phyloP scores from a whole-genome alignment of 129 eudicot species.

The Lactuca sativa region DNA sequence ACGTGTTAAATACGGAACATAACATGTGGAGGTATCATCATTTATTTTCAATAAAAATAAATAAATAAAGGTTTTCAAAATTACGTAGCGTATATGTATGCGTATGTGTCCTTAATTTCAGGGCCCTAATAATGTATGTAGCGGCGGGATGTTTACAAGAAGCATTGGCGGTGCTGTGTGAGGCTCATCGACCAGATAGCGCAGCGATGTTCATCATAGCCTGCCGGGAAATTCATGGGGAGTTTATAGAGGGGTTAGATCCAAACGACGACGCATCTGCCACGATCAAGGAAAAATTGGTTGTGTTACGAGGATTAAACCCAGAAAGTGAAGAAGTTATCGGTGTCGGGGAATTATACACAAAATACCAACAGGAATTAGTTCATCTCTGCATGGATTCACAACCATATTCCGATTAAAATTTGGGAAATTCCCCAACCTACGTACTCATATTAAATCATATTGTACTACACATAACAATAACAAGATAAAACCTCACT shows the following conservation, averaged over 20 bases:
- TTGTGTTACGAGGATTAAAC: constrained; percentile 53
- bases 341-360: constrained; percentile 73
- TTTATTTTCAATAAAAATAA: background rate
- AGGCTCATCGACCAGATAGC: constrained; percentile 89
- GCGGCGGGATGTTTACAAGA: constrained; percentile 93
- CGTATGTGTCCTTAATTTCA: constrained; percentile 29
- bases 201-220: constrained; percentile 91
- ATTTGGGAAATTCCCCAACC: background rate
- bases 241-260: constrained; percentile 52
- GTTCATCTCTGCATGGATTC: constrained; percentile 97
- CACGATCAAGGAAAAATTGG: constrained; percentile 48
- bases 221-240: constrained; percentile 71
- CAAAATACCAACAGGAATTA: constrained; percentile 81
- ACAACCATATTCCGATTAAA: constrained; percentile 56
- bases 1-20: constrained; percentile 75
- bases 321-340: constrained; percentile 71
- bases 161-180: constrained; percentile 80
- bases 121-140: constrained; percentile 86
- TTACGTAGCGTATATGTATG: background rate
- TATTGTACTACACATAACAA: background rate
- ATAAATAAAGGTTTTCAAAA: no score
- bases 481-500: background rate
- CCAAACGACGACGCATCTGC: constrained; percentile 52
- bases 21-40: constrained; percentile 84
- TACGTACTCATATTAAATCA: background rate